Evolutionary conservation across 1,284 basidiomycete species (phyloP), one percentile per base, ranked within the genome.

Genomic region (Lignosus rhinocerotis): DNA sequence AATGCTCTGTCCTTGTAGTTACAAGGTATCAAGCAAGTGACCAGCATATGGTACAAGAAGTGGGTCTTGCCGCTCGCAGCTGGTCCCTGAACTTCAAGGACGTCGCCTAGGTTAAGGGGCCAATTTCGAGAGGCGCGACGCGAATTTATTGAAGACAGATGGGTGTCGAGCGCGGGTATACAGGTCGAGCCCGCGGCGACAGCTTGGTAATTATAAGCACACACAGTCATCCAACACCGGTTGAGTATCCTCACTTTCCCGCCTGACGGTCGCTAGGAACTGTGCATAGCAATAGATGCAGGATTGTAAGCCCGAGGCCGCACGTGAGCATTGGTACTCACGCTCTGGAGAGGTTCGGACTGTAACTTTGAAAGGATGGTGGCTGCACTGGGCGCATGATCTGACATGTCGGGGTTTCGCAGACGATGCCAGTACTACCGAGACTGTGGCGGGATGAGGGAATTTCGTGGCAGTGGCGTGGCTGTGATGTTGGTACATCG

Each of bases 41-140:
- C 74, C 34, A 90, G 69, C 55, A 90, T 71, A 67, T 83, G 80
- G 69, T 88, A 87, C 25, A 91, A 72, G 10, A 93, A 72, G 59
- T 88, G 86, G 1, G 87, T 87, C 72, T 93, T 94, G 38, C 90
- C 92, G 16, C 85, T 84, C 19, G 79, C 79, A 2, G 90, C 76
- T 5, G 86, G 80, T 1, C 90, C 92, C 71, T 92, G 87, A 39
- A 94, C 78, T 71, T 91, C 87, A 65, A 93, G 72, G 43, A 90
- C 78, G 71, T 91, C 83, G 32, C 86, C 85, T 21, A 75, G 73
- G 41, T 73, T 71, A 34, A 83, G 71, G 30, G 74, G 72, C 61
- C 62, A 64, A 44, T 57, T 59, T 30, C 63, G 64, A 52, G 66
- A 52, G 61, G 55, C 49, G 14, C 47, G 59, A 43, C 46, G 58